These are phyloP conservation scores for maize (Zea mays) DNA, from an alignment of 176 grass and related monocot species.

Conservation along the genomic window Zm-B73-REFERENCE-NAM-5.0 NC_050096.1:248715001-248715500, in stretches of 20 bases:
- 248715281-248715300: no score
- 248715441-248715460: conserved; percentile 50
- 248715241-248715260: background rate
- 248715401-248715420: background rate
- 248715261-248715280: no score
- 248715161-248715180: background rate
- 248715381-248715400: background rate
- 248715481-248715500: conserved; percentile 60
- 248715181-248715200: conserved; percentile 2
- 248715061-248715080: conserved; percentile 3
- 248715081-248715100: background rate
- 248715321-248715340: no score
- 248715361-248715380: background rate
- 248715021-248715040: background rate
- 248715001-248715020: background rate
- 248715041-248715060: conserved; percentile 3
- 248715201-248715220: background rate
- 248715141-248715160: conserved; percentile 12
- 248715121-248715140: background rate
- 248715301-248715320: no score
- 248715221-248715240: conserved; percentile 21
- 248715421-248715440: background rate
- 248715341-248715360: no score
- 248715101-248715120: background rate
- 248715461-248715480: conserved; percentile 39